Evolutionary conservation across 768 basidiomycete species (phyloP).

Genomic region (Psilocybe sp.): DNA sequence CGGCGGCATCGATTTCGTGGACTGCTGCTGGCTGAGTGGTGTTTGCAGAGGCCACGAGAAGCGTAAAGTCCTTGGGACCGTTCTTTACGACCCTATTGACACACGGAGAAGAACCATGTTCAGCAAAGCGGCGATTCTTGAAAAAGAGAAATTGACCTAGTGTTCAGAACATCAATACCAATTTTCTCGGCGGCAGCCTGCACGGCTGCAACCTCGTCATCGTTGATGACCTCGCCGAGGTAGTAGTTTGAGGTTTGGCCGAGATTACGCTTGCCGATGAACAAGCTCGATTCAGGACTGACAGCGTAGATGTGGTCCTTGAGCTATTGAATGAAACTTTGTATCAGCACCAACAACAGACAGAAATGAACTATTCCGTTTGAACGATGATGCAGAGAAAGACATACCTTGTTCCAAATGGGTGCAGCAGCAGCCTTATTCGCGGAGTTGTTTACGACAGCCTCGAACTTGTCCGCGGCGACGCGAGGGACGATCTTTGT

Average conservation of each 20-base stretch:
- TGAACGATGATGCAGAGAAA: not conserved
- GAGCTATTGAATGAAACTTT: constrained; percentile 39
- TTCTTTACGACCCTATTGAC: constrained; percentile 66
- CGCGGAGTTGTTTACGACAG: constrained; percentile 57
- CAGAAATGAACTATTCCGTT: too few relatives aligned
- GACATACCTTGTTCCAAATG: constrained; percentile 62
- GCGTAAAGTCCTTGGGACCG: constrained; percentile 54
- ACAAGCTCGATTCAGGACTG: constrained; percentile 61
- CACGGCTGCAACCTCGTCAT: constrained; percentile 74
- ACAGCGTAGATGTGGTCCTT: constrained; percentile 72
- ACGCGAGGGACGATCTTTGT: constrained; percentile 84
- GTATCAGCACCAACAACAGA: too few relatives aligned
- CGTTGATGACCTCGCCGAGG: constrained; percentile 66
- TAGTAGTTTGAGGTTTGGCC: constrained; percentile 89
- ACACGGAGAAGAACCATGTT: too few relatives aligned
- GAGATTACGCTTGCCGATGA: constrained; percentile 74
- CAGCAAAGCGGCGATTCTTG: not conserved
- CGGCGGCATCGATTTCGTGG: constrained; percentile 44
- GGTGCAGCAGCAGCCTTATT: constrained; percentile 52
- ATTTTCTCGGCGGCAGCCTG: constrained; percentile 75
- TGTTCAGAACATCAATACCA: constrained; percentile 77
- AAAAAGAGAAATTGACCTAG: constrained; percentile 47
- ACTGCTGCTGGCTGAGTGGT: constrained; percentile 32
- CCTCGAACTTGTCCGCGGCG: constrained; percentile 55
- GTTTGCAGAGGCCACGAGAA: constrained; percentile 70